Evolutionary conservation across 2,329 filamentous ascomycete genomes (phyloP).

Genomic region (Aspergillus tamarii): DNA sequence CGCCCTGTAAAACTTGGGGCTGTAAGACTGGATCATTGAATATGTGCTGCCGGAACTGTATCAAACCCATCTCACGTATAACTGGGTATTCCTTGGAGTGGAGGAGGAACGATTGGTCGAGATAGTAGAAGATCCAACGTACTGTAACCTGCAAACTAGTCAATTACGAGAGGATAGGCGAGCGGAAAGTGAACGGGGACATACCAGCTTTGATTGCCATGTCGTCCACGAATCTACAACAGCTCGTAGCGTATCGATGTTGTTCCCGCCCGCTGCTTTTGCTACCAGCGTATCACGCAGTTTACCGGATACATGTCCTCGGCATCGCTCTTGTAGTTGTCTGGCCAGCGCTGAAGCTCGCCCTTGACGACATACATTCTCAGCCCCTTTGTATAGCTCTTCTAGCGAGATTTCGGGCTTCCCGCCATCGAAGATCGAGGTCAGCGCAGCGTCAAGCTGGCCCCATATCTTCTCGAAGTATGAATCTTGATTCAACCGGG

Average conservation of each 20-base stretch:
- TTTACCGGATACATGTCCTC: constrained; percentile 60
- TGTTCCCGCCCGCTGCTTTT: constrained; percentile 56
- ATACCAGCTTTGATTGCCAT: constrained; percentile 78
- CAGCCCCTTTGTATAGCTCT: constrained; percentile 84
- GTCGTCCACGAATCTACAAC: constrained; percentile 69
- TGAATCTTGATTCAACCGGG: constrained; percentile 68
- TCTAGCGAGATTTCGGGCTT: constrained; percentile 76
- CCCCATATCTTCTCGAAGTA: constrained; percentile 78
- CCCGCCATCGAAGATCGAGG: constrained; percentile 69
- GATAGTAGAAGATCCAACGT: constrained; percentile 87
- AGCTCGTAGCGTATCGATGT: constrained; percentile 66
- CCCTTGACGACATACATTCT: constrained; percentile 84
- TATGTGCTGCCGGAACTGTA: constrained; percentile 69
- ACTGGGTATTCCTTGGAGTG: constrained; percentile 69
- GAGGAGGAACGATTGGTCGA: constrained; percentile 87
- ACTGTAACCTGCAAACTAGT: constrained; percentile 64
- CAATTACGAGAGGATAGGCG: neutral
- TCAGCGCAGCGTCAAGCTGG: constrained; percentile 74
- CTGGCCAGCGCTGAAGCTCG: constrained; percentile 69
- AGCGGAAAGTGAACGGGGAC: constrained; percentile 26
- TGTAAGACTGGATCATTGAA: constrained; percentile 59
- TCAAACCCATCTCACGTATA: constrained; percentile 79
- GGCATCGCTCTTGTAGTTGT: constrained; percentile 67
- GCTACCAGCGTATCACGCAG: constrained; percentile 64
- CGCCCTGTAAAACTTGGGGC: constrained; percentile 63